Base-by-base conservation (phyloP, 1,139 yeast genomes). In the Candida sojae region DNA sequence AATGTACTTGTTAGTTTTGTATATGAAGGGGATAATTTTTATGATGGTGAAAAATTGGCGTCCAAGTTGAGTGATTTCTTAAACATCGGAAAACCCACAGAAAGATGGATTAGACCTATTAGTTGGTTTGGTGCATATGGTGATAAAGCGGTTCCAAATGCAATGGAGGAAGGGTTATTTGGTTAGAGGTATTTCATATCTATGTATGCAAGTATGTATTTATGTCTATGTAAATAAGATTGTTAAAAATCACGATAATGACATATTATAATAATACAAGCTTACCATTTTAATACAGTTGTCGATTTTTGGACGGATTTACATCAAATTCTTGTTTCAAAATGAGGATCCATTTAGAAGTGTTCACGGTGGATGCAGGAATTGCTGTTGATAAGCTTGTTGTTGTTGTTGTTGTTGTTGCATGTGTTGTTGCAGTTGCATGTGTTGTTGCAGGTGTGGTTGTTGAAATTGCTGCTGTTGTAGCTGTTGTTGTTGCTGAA, bases 111-210 rank as follows among this genome's bases (percentile, higher is more conserved):
- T 2, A 68, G 73, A 31, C 97, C 98, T 0, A 70, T 75, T 11
- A 88, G 96, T 39, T 92, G 98, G 98, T 65, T 67, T 10, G 91
- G 96, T 4, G 87, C 86, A 0, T 92, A 92, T 60, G 98, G 98
- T 2, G 83, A 79, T 53, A 76, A 73, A 53, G 82, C 83, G 0
- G 69, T 83, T 3, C 91, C 95, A 0, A 55, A 73, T 33, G 85
- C 95, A 0, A 67, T 86, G 59, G 96, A 89, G 61, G 86, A 84
- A 46, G 97, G 97, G 0, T 64, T 88, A 31, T 88, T 82, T 59
- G 85, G 88, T 36, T 88, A 53, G 29, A 56, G n/a, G 29, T 28
- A 13, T 26, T 5, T 6, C n/a, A 11, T 26, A 25, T 36, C 10
- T 38, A 28, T 7, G n/a, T 38, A 29, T 38, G 28, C 28, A 11